Base-by-base conservation (phyloP, 495 filamentous ascomycete species). In the Choiromyces venosus region DNA sequence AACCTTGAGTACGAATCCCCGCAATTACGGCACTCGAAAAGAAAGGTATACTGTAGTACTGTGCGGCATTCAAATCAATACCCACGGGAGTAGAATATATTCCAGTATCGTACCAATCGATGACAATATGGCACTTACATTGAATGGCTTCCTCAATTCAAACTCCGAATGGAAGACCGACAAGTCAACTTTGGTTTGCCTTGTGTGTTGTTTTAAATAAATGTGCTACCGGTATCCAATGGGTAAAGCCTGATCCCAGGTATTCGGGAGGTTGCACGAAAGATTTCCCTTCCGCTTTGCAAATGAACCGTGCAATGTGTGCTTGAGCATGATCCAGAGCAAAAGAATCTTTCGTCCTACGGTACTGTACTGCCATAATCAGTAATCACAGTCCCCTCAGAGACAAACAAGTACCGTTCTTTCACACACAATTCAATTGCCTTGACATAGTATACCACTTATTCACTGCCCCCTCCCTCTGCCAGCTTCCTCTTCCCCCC, bases 81-180 rank as follows among this genome's bases (percentile, higher is more conserved):
- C 52, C 14, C 52, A 14, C 25, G 29, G 12, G 52, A 61, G 52
- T 33, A 61, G 25, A 61, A 29, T 12, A 29, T 61, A 29, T 29
- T 29, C 52, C n/a, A 61, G 3, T 61, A 61, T 61, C 52, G 52
- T 61, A 33, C 52, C 52, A 61, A 61, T 61, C 52, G 52, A 61
- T 61, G 12, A 1, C 52, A 33, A 29, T 12, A 33, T 61, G 52
- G 18, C 46, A 56, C 52, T 61, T 29, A 9, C 52, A n/a, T 61
- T 3, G 52, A 33, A 12, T 61, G 25, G 52, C 10, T 52, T 29
- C 52, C 25, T 12, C 4, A 61, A 61, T 65, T 44, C 37, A 25
- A 37, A 40, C 19, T 75, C 67, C 74, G 74, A 76, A 76, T 74
- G 66, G 46, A 75, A 76, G 52, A 67, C 39, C 64, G 72, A 75